Base-by-base conservation (phyloP, 345 rosid species). In the Moringa oleifera region DNA sequence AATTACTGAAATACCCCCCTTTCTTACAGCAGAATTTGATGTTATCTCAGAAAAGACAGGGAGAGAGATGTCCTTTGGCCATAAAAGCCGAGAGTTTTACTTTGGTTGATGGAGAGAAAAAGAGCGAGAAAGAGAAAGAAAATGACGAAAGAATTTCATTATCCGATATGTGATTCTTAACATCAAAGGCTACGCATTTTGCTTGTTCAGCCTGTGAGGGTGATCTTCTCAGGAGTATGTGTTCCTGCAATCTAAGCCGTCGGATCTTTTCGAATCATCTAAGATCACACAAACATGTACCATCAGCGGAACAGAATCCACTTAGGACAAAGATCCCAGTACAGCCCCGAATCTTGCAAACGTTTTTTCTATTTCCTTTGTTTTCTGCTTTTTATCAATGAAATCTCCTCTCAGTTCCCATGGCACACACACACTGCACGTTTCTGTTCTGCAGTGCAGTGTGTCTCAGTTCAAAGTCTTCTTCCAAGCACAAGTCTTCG, bases 281-380 rank as follows among this genome's bases (percentile, higher is more conserved):
- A 20, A 41, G 17, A 33, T 63, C 57, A 58, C 59, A 5, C 19
- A 37, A n/a, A 37, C 33, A 17, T 46, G 70, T 67, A 61, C 70
- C 74, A 73, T 75, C 78, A 2, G n/a, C 74, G 69, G 76, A 66
- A 65, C 69, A 68, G 73, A 70, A 68, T 79, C 77, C 46, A 10
- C 22, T 52, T 18, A 20, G 51, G 78, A 57, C 66, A 54, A 55
- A 71, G 64, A 75, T 75, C 70, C 70, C 54, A 13, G 55, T 67
- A 28, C 53, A 50, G 16, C 23, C 24, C 31, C 51, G 50, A 51
- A 18, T 23, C 63, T 17, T 51, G 22, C 51, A 15, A 23, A 36
- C 54, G 62, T 22, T 21, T 25, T 51, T 33, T 31, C 21, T 51
- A 7, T 16, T 51, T 53, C 37, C n/a, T 66, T 37, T 23, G 20